phyloP scores from a whole-genome alignment of 1,139 yeast species.

The Pichiaceae sp. region DNA sequence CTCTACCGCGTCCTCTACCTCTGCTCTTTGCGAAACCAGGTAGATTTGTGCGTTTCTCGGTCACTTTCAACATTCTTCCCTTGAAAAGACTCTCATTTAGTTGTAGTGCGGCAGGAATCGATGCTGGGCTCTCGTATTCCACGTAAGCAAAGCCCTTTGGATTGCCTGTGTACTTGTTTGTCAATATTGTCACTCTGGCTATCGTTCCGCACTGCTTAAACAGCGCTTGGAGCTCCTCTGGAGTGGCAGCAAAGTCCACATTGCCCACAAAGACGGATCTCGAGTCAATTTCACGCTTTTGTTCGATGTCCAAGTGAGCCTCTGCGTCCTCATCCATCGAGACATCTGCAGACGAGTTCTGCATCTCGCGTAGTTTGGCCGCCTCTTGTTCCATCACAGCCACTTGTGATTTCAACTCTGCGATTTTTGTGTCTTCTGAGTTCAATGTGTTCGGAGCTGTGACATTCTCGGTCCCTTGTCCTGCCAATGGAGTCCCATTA shows the following conservation, averaged over 20 bases:
- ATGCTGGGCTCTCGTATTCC: slow-evolving; percentile 44
- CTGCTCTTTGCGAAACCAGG: slow-evolving; percentile 44
- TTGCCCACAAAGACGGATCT: slow-evolving; percentile 55
- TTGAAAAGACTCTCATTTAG: slow-evolving; percentile 43
- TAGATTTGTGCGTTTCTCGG: slow-evolving; percentile 59
- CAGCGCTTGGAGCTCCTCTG: slow-evolving; percentile 49
- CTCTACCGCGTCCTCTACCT: slow-evolving; percentile 25
- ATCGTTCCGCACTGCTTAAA: slow-evolving; percentile 46
- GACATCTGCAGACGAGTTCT: slow-evolving; percentile 25
- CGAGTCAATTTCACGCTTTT: slow-evolving; percentile 48
- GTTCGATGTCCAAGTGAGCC: slow-evolving; percentile 26
- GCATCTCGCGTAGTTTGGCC: slow-evolving; percentile 42
- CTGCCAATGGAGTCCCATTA: too few species aligned
- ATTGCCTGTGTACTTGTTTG: slow-evolving; percentile 49
- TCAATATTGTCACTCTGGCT: slow-evolving; percentile 51
- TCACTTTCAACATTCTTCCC: slow-evolving; percentile 50
- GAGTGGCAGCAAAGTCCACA: slow-evolving; percentile 51
- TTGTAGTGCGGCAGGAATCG: slow-evolving; percentile 43
- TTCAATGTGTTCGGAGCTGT: too few species aligned
- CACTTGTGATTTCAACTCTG: slow-evolving; percentile 21
- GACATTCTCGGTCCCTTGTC: too few species aligned
- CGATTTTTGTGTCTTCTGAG: slow-evolving; percentile 14
- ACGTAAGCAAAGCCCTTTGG: slow-evolving; percentile 68
- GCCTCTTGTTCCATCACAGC: slow-evolving; percentile 44
- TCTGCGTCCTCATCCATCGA: slow-evolving; percentile 5